Evolutionary conservation across 495 filamentous ascomycete genomes (phyloP).

Genomic region (Podospora pseudopauciseta): DNA sequence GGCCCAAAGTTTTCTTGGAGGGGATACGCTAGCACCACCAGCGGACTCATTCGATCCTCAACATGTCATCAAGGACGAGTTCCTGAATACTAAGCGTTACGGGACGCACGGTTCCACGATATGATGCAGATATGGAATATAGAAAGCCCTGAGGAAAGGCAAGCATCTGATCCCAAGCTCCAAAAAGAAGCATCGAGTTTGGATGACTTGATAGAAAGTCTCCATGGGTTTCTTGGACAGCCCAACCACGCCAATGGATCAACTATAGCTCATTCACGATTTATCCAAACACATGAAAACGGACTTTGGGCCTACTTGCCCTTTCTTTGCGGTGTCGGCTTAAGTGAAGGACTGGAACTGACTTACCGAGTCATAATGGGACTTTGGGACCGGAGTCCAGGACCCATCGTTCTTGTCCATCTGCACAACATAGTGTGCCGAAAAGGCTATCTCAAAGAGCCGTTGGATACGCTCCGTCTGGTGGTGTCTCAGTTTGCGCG

Average conservation of each 20-base stretch:
- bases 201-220: neutral
- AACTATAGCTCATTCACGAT: slow-evolving; percentile 41
- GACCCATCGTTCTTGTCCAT: slow-evolving; percentile 23
- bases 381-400: slow-evolving; percentile 35
- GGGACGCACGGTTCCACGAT: neutral
- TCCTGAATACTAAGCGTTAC: slow-evolving; percentile 20
- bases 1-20: slow-evolving; percentile 30
- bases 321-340: slow-evolving; percentile 46
- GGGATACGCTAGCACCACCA: slow-evolving; percentile 33
- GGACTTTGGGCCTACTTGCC: slow-evolving; percentile 52
- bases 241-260: slow-evolving; percentile 10
- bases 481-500: slow-evolving; percentile 5
- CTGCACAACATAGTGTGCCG: slow-evolving; percentile 47
- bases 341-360: slow-evolving; percentile 39
- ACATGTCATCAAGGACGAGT: slow-evolving; percentile 45
- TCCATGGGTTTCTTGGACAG: slow-evolving; percentile 37
- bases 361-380: slow-evolving; percentile 32
- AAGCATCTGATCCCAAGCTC: neutral
- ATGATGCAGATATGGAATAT: neutral
- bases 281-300: slow-evolving; percentile 41
- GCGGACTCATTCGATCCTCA: slow-evolving; percentile 32
- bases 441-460: slow-evolving; percentile 35
- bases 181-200: neutral
- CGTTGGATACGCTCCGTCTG: slow-evolving; percentile 19
- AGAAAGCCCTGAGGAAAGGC: neutral